Percentiles rank a stretch among this genome's conserved stretches.
Conservation (phyloP, 139 green algal species). For the Chlorella sp. region DNA sequence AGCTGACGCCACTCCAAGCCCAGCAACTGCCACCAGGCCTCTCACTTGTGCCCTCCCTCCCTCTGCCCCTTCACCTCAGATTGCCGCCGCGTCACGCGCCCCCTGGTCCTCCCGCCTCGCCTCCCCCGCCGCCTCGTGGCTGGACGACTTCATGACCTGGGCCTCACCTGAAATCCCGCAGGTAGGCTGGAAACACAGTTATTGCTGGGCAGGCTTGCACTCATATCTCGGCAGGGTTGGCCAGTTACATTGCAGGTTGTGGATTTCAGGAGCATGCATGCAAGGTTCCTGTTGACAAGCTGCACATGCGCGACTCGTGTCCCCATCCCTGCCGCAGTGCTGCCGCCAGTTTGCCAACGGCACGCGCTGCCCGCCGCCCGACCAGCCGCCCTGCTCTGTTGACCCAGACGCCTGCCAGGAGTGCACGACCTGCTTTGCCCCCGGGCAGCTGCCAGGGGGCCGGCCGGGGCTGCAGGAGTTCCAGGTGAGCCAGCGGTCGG, state of each 20-base stretch:
- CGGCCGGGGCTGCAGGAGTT: slow-evolving; percentile 67
- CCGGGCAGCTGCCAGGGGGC: slow-evolving; percentile 27
- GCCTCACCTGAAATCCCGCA: slow-evolving; percentile 69
- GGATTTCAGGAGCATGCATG: too few species aligned
- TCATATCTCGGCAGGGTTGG: too few species aligned
- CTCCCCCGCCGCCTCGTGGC: slow-evolving; percentile 85
- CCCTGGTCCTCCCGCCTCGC: slow-evolving; percentile 70
- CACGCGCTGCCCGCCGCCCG: slow-evolving; percentile 75
- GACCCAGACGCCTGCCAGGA: slow-evolving; percentile 56
- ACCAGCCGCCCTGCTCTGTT: slow-evolving; percentile 74
- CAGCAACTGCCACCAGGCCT: not conserved
- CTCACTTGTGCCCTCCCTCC: not conserved
- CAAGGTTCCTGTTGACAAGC: too few species aligned
- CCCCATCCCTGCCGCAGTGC: slow-evolving; percentile 39
- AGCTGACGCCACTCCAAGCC: not conserved
- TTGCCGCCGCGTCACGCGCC: slow-evolving; percentile 43
- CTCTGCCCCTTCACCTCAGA: slow-evolving; percentile 34
- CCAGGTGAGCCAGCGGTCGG: slow-evolving; percentile 30
- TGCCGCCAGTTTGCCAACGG: slow-evolving; percentile 47
- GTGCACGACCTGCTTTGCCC: slow-evolving; percentile 74
- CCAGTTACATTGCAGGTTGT: too few species aligned
- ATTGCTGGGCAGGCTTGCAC: too few species aligned
- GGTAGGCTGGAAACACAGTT: not conserved
- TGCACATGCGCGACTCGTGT: too few species aligned
- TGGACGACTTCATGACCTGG: slow-evolving; percentile 96